Base-by-base conservation (phyloP, 257 asterid genomes). In the Petunia secreta region DNA sequence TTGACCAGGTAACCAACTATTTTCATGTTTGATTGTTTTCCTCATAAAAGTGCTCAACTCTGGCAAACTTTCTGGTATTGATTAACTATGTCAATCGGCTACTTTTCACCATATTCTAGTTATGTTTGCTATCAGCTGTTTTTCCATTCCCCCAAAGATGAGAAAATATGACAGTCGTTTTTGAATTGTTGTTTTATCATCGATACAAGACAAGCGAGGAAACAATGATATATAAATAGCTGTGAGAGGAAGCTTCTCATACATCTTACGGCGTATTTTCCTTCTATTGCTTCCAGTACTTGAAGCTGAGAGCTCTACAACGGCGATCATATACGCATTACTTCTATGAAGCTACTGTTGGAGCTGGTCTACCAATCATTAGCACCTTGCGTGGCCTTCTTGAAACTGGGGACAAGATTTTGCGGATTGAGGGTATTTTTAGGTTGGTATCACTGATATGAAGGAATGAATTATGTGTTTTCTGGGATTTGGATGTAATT, bases 341-440 rank as follows among this genome's bases (percentile, higher is more conserved):
- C 90, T 96, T 96, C 87, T 96, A 96, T 58, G 99, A 96, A 88
- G 99, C 93, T 82, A 96, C 99, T 71, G 99, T 96, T 59, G 99
- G 99, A 79, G 99, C 99, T 9, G 99, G 99, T 88, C 89, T 96
- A 81, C 99, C 99, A 52, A 94, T 96, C 89, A 91, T 94, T 78
- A 94, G 86, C 86, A 96, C 99, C 64, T 84, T 96, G 84, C 95
- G 93, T 75, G 99, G 97, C 79, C 95, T 96, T 84, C 98, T 91
- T 63, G 97, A 94, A 90, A 96, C 99, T 13, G 99, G 99, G 82
- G 99, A 94, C 83, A 96, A 92, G 83, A 96, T 96, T 75, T 76
- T 85, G 82, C 86, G 88, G 79, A 91, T 96, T 63, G 99, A 96
- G 88, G 99, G 99, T 86, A 94, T 96, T 80, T 96, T 96, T 85